These are phyloP conservation scores for Pelargonium nanum DNA, from an alignment of 345 rosid species.

Conservation along the genomic window DNA sequence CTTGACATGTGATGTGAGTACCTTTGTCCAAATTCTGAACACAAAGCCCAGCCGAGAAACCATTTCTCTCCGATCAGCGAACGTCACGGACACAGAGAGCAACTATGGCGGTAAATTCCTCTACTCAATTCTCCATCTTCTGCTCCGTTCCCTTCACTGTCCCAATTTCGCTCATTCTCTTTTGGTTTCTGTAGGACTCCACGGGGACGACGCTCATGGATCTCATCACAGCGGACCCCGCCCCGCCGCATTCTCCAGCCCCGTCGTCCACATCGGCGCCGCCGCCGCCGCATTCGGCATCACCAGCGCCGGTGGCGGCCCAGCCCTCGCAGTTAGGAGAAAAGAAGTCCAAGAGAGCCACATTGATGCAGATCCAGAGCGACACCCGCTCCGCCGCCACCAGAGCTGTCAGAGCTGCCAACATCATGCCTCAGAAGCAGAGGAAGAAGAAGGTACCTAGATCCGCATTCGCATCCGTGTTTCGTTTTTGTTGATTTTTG, in stretches of 20 bases:
- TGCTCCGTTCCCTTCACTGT: not conserved
- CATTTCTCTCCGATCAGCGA: not conserved
- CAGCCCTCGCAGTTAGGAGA: slow-evolving; percentile 53
- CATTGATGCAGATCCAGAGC: slow-evolving; percentile 82
- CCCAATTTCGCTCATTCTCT: slow-evolving; percentile 1
- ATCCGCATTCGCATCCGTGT: not conserved
- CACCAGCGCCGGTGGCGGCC: slow-evolving; percentile 7
- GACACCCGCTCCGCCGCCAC: slow-evolving; percentile 90
- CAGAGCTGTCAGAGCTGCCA: slow-evolving; percentile 69
- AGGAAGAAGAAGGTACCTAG: slow-evolving; percentile 31
- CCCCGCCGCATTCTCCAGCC: slow-evolving; percentile 19
- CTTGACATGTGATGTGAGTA: not conserved
- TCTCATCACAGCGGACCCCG: slow-evolving; percentile 91
- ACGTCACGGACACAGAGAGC: not conserved
- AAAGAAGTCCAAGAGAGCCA: slow-evolving; percentile 68
- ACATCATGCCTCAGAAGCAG: slow-evolving; percentile 65
- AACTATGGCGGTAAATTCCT: slow-evolving; percentile 13
- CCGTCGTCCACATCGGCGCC: slow-evolving; percentile 28
- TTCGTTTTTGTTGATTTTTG: not conserved
- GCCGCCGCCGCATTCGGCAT: slow-evolving; percentile 14
- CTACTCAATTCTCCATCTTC: not conserved
- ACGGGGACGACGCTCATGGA: slow-evolving; percentile 94
- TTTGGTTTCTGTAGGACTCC: slow-evolving; percentile 39
- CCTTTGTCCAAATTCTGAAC: not conserved
- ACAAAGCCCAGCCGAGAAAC: not conserved